Conservation (phyloP, 192 early-diverging fungal genomes). For the Irineochytrium annulatum region DNA sequence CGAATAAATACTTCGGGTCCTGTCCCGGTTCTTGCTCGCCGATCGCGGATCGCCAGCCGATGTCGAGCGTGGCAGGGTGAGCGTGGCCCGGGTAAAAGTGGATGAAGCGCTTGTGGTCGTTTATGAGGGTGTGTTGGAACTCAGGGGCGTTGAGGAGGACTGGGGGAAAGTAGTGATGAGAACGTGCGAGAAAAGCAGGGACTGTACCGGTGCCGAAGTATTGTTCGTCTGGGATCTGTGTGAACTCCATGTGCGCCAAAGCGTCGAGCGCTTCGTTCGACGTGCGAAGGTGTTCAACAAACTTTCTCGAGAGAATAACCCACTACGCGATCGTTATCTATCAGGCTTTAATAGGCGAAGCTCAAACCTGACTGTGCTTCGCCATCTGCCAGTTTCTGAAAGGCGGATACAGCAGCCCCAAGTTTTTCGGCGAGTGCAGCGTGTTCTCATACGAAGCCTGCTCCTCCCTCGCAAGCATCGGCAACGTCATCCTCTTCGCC, state of each 20-base stretch:
- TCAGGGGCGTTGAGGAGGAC: conserved; percentile 23
- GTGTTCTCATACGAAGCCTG: background rate
- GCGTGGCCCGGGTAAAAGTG: conserved; percentile 8
- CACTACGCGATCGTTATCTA: too few relatives aligned
- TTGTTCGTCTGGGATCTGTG: conserved; percentile 34
- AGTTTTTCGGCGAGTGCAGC: conserved; percentile 10
- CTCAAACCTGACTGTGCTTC: conserved; percentile 39
- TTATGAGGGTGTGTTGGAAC: conserved; percentile 16
- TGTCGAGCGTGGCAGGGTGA: conserved; percentile 19
- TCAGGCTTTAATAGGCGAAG: too few relatives aligned
- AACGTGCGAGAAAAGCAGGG: background rate
- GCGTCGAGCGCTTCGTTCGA: conserved; percentile 16
- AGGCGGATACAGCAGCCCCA: conserved; percentile 26
- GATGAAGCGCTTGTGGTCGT: conserved; percentile 24
- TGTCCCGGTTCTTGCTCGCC: conserved; percentile 1
- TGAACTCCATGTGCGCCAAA: conserved; percentile 31
- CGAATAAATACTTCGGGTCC: conserved; percentile 35
- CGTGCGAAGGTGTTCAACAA: conserved; percentile 18
- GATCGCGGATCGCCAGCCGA: background rate
- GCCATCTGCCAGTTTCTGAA: conserved; percentile 25
- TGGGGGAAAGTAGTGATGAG: background rate
- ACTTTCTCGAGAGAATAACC: conserved; percentile 29
- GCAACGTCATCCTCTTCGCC: background rate
- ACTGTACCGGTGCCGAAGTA: conserved; percentile 24
- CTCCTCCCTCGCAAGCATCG: background rate